phyloP scores from a whole-genome alignment of 2,329 filamentous ascomycete species.

The Trichoderma atrobrunneum region DNA sequence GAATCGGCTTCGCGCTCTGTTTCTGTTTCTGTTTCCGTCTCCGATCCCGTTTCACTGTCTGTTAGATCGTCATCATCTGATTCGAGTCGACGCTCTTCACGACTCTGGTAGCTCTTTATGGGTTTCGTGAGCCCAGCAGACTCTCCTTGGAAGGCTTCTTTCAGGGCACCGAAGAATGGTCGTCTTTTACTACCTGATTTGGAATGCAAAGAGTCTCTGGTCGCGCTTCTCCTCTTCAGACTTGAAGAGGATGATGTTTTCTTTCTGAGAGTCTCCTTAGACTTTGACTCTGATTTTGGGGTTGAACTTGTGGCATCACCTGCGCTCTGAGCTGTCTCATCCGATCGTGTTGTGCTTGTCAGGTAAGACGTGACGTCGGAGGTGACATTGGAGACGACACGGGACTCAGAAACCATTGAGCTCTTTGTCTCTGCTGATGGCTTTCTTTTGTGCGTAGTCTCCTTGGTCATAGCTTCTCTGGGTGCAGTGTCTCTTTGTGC shows the following conservation, averaged over 20 bases:
- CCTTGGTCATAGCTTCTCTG: not conserved
- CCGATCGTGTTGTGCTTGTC: constrained; percentile 1
- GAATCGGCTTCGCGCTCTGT: constrained; percentile 10
- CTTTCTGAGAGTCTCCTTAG: constrained; percentile 13
- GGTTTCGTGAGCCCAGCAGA: constrained; percentile 48
- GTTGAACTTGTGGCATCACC: constrained; percentile 3
- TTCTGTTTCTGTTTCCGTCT: not conserved
- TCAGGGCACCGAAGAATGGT: constrained; percentile 56
- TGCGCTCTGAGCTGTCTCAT: not conserved
- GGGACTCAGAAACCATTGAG: constrained; percentile 24
- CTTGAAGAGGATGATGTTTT: constrained; percentile 38
- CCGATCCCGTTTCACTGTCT: not conserved
- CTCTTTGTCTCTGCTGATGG: constrained; percentile 27
- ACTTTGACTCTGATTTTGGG: constrained; percentile 5
- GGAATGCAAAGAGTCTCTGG: constrained; percentile 46
- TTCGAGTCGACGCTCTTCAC: constrained; percentile 38
- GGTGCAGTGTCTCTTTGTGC: not conserved
- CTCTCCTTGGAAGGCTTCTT: constrained; percentile 62
- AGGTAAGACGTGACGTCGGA: constrained; percentile 19
- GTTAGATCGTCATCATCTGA: constrained; percentile 25
- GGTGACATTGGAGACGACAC: constrained; percentile 15
- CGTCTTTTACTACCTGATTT: constrained; percentile 45
- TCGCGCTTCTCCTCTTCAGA: constrained; percentile 56
- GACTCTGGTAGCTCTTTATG: constrained; percentile 48
- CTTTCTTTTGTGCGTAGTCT: constrained; percentile 18